These are phyloP conservation scores for Pseudogymnoascus sp. DNA, from an alignment of 2,329 filamentous ascomycete genomes.

Conservation along the genomic window DNA sequence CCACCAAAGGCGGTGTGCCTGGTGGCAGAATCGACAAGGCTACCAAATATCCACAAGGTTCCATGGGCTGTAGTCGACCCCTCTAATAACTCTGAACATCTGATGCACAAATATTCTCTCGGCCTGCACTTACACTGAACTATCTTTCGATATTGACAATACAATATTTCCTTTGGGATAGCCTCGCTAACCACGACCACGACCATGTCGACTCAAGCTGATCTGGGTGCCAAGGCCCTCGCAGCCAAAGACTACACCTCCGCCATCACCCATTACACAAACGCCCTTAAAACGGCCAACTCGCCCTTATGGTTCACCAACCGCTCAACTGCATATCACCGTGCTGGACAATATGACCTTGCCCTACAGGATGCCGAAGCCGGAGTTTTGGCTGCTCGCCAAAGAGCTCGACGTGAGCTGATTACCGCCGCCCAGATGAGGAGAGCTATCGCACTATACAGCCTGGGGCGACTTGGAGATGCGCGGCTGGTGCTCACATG, in stretches of 20 bases:
- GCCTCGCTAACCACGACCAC: neutral
- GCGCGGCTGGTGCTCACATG: slow-evolving; percentile 61
- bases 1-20: neutral
- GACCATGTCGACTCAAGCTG: slow-evolving; percentile 41
- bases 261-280: slow-evolving; percentile 60
- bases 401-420: slow-evolving; percentile 64
- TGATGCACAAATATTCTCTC: neutral
- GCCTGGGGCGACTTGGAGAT: slow-evolving; percentile 63
- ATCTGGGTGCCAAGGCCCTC: slow-evolving; percentile 50
- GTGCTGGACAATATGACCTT: slow-evolving; percentile 48
- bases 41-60: slow-evolving; percentile 9
- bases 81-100: neutral
- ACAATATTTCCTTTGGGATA: neutral
- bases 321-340: slow-evolving; percentile 70
- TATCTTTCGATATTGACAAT: neutral
- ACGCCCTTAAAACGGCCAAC: slow-evolving; percentile 59
- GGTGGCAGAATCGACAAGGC: slow-evolving; percentile 1
- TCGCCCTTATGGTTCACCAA: slow-evolving; percentile 76
- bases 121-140: neutral
- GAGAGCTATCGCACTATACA: slow-evolving; percentile 64
- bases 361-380: slow-evolving; percentile 64
- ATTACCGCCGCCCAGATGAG: slow-evolving; percentile 78
- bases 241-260: slow-evolving; percentile 52
- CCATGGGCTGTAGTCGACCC: neutral
- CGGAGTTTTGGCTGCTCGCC: slow-evolving; percentile 51